phyloP scores from a whole-genome alignment of 2,329 filamentous ascomycete species.

The Penicillium vulpinum region DNA sequence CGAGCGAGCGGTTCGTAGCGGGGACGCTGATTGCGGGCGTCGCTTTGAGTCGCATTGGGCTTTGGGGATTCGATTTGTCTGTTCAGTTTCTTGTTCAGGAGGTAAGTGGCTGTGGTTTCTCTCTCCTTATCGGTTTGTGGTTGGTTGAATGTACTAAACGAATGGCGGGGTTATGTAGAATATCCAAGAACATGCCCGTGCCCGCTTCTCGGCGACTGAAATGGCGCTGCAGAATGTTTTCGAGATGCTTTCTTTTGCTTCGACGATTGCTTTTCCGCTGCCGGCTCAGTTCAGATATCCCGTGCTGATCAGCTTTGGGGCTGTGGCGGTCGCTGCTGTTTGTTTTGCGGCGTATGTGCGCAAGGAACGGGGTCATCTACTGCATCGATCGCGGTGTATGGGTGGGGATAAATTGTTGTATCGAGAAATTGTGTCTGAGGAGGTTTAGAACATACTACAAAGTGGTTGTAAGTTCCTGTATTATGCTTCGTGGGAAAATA shows the following conservation, averaged over 20 bases:
- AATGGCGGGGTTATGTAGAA: conserved; percentile 41
- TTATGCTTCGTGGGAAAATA: background rate
- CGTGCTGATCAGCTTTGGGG: conserved; percentile 56
- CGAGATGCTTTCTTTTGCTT: conserved; percentile 65
- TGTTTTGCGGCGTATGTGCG: conserved; percentile 60
- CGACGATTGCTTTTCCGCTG: conserved; percentile 63
- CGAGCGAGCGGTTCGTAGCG: conserved; percentile 42
- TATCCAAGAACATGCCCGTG: conserved; percentile 58
- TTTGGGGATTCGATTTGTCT: conserved; percentile 64
- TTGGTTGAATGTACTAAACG: background rate
- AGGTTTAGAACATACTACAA: background rate
- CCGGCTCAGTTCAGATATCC: conserved; percentile 68
- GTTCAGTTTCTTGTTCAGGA: conserved; percentile 63
- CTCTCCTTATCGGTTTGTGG: background rate
- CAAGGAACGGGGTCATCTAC: conserved; percentile 59
- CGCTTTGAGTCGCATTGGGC: conserved; percentile 59
- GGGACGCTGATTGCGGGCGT: conserved; percentile 53
- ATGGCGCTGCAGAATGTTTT: conserved; percentile 68
- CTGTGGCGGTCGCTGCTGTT: conserved; percentile 31
- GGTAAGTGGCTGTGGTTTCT: conserved; percentile 38
- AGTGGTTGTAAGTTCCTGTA: background rate
- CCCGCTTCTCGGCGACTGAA: conserved; percentile 68
- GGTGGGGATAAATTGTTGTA: conserved; percentile 20
- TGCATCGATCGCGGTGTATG: conserved; percentile 45
- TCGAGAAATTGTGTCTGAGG: background rate